Conservation (phyloP, 306 rosid genomes). For the Nissolia schottii region DNA sequence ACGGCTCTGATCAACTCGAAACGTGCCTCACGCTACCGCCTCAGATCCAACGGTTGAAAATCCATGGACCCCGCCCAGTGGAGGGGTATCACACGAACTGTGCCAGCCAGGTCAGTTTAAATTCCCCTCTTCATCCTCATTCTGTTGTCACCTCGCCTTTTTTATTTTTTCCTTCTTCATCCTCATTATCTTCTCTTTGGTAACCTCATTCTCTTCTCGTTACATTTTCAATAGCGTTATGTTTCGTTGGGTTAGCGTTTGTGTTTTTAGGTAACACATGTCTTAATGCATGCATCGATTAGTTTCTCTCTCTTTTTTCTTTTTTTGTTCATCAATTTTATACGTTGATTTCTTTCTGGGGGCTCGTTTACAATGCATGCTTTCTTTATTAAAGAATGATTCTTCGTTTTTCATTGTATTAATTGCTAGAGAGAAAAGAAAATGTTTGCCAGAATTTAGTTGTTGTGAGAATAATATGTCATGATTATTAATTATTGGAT, state of each 20-base stretch:
- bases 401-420: too few relatives aligned
- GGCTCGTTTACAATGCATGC: not conserved
- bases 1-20: not conserved
- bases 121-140: slow-evolving; percentile 20
- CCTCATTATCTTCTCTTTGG: slow-evolving; percentile 6
- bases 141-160: not conserved
- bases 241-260: not conserved
- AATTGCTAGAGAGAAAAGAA: too few relatives aligned
- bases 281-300: not conserved
- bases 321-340: not conserved
- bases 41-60: slow-evolving; percentile 14
- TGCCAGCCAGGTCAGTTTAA: slow-evolving; percentile 21
- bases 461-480: too few relatives aligned
- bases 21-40: not conserved
- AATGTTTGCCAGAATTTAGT: too few relatives aligned
- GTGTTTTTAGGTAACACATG: not conserved
- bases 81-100: not conserved
- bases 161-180: slow-evolving; percentile 14
- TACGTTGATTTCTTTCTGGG: not conserved
- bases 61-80: slow-evolving; percentile 23
- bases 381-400: too few relatives aligned
- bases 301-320: not conserved
- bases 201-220: not conserved
- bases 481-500: too few relatives aligned
- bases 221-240: not conserved